Evolutionary conservation across 208 protist genomes (phyloP).

Genomic region (Porcisia deanei): DNA sequence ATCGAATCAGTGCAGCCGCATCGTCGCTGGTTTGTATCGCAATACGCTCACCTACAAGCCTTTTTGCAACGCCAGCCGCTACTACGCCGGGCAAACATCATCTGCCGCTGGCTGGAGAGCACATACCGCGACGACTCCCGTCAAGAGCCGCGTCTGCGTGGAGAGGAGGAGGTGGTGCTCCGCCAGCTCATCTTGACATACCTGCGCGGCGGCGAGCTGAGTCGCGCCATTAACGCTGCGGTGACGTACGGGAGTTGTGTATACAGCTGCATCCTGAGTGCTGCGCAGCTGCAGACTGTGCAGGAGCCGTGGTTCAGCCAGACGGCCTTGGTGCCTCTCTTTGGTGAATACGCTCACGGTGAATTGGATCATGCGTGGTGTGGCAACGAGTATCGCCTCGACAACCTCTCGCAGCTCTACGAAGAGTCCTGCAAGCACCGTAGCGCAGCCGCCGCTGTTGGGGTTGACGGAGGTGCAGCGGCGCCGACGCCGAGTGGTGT

Average conservation of each 20-base stretch:
- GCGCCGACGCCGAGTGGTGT: not conserved
- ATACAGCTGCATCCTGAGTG: constrained; percentile 82
- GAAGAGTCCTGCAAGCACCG: constrained; percentile 46
- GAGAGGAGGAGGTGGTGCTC: constrained; percentile 61
- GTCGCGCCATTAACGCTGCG: constrained; percentile 59
- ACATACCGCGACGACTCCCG: constrained; percentile 47
- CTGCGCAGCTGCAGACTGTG: constrained; percentile 79
- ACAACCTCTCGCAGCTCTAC: constrained; percentile 77
- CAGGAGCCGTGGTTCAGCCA: constrained; percentile 65
- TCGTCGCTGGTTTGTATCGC: constrained; percentile 81
- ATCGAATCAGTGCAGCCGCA: constrained; percentile 58
- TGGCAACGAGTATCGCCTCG: constrained; percentile 74
- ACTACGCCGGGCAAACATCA: constrained; percentile 62
- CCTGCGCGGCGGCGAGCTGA: constrained; percentile 71
- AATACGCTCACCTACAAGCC: constrained; percentile 73
- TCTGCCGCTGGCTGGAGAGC: constrained; percentile 77
- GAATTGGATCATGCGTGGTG: constrained; percentile 57
- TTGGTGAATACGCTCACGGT: constrained; percentile 85
- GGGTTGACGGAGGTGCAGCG: constrained; percentile 3
- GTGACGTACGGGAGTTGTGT: constrained; percentile 50
- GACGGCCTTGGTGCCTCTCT: constrained; percentile 69
- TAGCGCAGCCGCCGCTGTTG: constrained; percentile 7
- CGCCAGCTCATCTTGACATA: constrained; percentile 71
- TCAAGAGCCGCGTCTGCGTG: constrained; percentile 33
- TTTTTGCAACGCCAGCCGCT: constrained; percentile 59